A percentile compares a stretch with the other conserved stretches of the same genome.
Conservation (phyloP, 805 yeast genomes). For the Lipomyces starkeyi region DNA sequence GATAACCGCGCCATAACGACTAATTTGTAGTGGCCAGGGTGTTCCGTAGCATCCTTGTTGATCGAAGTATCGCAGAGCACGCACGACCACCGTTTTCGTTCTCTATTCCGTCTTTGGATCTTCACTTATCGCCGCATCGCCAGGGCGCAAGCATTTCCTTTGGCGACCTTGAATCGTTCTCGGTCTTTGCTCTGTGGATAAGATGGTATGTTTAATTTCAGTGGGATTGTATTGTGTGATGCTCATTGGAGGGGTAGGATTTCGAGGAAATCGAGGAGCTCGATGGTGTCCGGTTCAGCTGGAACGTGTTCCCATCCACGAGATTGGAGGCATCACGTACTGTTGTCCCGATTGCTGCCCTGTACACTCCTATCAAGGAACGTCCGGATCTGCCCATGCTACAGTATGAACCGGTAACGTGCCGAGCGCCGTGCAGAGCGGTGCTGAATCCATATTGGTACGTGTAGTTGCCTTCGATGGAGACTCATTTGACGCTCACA, state of each 20-base stretch:
- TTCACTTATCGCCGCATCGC: not conserved
- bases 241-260: constrained; percentile 45
- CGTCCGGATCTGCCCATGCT: constrained; percentile 78
- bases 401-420: constrained; percentile 82
- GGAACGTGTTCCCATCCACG: constrained; percentile 89
- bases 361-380: constrained; percentile 91
- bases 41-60: not conserved
- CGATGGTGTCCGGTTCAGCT: constrained; percentile 74
- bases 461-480: constrained; percentile 11
- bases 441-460: constrained; percentile 83
- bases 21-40: not conserved
- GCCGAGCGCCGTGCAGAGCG: constrained; percentile 82
- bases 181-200: not conserved
- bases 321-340: constrained; percentile 87
- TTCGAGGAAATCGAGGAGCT: constrained; percentile 65
- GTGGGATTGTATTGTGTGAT: not conserved
- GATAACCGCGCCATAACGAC: not conserved
- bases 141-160: not conserved
- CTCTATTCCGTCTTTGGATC: not conserved
- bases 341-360: constrained; percentile 91
- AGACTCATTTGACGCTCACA: constrained; percentile 1
- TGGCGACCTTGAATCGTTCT: not conserved
- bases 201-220: not conserved
- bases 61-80: not conserved
- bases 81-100: not conserved